Base-by-base conservation (phyloP, 1,284 basidiomycete genomes). In the Inonotus obliquus region DNA sequence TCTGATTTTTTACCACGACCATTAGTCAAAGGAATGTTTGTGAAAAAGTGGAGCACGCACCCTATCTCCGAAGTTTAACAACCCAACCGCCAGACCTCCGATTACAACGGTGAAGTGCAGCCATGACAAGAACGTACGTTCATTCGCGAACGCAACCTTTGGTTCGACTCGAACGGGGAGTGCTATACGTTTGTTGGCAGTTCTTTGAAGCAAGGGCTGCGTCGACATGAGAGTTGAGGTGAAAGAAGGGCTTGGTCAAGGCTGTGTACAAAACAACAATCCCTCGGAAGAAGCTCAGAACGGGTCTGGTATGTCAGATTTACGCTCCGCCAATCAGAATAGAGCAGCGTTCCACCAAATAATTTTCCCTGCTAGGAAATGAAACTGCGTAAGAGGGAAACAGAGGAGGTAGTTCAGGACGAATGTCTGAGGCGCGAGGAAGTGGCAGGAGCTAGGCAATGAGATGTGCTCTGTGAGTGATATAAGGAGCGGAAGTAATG, bases 51-150 rank as follows among this genome's bases (percentile, higher is more conserved):
- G 32, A 60, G 56, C 10, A 49, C 29, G 70, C 79, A 89, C 92
- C 81, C 91, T 92, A 75, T 98, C 95, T 65, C 95, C 95, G 77
- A 98, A 98, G 76, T 97, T 98, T 67, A 98, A 80, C 64, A 98
- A 77, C n/a, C 96, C 96, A n/a, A 98, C 93, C 1, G 94, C 91
- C 49, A 98, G 82, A 64, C 95, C 89, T 49, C 95, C 95, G 14
- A 97, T 85, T 62, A 97, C 92, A 74, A 98, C 93, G 38, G 94
- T 94, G 73, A 96, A 96, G 75, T 96, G 92, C 63, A 96, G 82
- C 95, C 95, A 97, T 82, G 94, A 96, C 53, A 98, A 81, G 76
- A 97, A 98, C 2, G 95, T 96, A 62, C 88, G 87, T 77, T 96
- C 94, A 73, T 97, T 97, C 53, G 96, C 96, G 71, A 97, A 98